Conservation (phyloP, 305 asterid species). For the Rubia balearica region DNA sequence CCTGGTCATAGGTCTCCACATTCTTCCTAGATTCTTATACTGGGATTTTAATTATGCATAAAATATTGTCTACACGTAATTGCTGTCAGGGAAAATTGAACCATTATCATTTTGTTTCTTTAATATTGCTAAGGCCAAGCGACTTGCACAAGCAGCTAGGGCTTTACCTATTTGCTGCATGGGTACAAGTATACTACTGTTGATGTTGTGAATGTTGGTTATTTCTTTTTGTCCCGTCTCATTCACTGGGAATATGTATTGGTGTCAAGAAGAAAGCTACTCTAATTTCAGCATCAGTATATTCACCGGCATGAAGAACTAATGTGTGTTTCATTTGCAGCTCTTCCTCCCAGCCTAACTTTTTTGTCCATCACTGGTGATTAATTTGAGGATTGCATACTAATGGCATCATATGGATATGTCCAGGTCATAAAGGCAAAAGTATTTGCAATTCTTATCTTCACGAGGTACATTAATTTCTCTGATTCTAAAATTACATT, state of each 20-base stretch:
- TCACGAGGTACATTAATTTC: slow-evolving; percentile 57
- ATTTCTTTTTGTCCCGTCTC: slow-evolving; percentile 17
- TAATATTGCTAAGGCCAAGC: background rate
- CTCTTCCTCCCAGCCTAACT: slow-evolving; percentile 92
- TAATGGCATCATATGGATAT: slow-evolving; percentile 96
- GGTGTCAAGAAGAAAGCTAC: background rate
- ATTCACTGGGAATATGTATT: no score
- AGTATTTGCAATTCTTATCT: slow-evolving; percentile 79
- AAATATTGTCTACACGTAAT: background rate
- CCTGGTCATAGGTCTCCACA: background rate
- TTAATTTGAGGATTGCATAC: slow-evolving; percentile 70
- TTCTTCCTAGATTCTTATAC: background rate
- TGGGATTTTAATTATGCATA: background rate
- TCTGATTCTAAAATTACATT: slow-evolving; percentile 4
- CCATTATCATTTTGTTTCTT: background rate
- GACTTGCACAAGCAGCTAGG: background rate
- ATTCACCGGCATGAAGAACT: background rate
- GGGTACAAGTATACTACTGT: background rate
- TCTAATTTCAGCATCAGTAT: background rate
- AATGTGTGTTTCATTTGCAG: slow-evolving; percentile 40
- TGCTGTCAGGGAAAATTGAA: background rate
- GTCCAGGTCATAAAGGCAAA: slow-evolving; percentile 96
- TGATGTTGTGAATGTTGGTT: background rate
- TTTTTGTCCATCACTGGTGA: slow-evolving; percentile 93
- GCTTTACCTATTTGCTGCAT: background rate